Percentiles rank a stretch among this genome's conserved stretches.
Conservation (phyloP, 2,329 filamentous ascomycete genomes). For the Fusarium sp. region DNA sequence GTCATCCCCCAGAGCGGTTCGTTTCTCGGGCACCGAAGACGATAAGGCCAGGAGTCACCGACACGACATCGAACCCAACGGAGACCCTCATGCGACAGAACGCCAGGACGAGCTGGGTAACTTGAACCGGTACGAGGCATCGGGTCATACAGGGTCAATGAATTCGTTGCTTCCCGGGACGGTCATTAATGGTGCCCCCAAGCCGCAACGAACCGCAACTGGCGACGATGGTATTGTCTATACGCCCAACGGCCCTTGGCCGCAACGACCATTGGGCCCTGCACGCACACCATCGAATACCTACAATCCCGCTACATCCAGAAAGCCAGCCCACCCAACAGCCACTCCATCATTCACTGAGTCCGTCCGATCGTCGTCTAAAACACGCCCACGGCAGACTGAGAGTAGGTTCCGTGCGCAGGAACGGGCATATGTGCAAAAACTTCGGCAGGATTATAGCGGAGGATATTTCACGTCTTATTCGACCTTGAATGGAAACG, state of each 20-base stretch:
- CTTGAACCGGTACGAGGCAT: constrained; percentile 61
- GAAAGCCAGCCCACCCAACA: constrained; percentile 61
- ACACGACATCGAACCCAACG: constrained; percentile 50
- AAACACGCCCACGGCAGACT: constrained; percentile 65
- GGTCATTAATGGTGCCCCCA: constrained; percentile 59
- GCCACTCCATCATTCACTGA: constrained; percentile 61
- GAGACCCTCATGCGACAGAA: constrained; percentile 63
- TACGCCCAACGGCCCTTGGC: constrained; percentile 58
- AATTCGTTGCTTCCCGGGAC: constrained; percentile 60
- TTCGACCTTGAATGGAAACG: constrained; percentile 72
- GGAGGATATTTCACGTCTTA: constrained; percentile 81
- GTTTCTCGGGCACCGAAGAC: constrained; percentile 68
- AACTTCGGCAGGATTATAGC: constrained; percentile 81
- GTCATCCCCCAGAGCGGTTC: constrained; percentile 68
- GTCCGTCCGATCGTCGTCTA: constrained; percentile 65
- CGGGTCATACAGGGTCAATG: constrained; percentile 59
- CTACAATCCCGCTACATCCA: constrained; percentile 78
- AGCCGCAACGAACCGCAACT: constrained; percentile 57
- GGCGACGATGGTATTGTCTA: constrained; percentile 51
- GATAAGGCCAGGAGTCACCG: constrained; percentile 61
- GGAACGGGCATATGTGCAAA: constrained; percentile 94
- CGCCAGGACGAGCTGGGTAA: constrained; percentile 65
- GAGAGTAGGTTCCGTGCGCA: constrained; percentile 69
- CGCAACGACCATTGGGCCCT: constrained; percentile 77
- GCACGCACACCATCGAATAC: constrained; percentile 83